A percentile compares a stretch with the other conserved stretches of the same genome.
Evolutionary conservation across 768 basidiomycete genomes (phyloP).

Genomic region (Lentinus brumalis): DNA sequence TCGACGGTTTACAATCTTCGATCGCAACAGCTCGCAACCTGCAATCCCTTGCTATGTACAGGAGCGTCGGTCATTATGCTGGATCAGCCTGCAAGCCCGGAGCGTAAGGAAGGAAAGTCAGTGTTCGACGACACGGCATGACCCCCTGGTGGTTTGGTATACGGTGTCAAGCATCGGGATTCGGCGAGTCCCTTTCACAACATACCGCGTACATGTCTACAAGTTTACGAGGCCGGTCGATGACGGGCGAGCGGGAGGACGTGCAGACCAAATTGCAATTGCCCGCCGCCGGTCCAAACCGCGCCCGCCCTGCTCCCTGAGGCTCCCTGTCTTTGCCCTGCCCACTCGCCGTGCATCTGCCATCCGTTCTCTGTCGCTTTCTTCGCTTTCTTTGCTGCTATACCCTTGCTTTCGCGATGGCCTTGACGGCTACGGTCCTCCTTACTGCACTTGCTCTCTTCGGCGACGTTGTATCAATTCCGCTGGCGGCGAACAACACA

Average conservation of each 20-base stretch:
- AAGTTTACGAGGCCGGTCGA: not conserved
- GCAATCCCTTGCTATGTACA: no score
- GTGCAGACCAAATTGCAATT: not conserved
- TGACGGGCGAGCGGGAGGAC: not conserved
- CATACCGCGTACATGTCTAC: not conserved
- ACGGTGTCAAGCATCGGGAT: no score
- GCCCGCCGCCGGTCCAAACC: not conserved
- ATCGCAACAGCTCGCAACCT: no score
- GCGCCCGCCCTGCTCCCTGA: not conserved
- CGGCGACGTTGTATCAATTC: constrained; percentile 6
- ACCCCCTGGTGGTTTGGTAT: no score
- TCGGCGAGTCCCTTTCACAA: no score
- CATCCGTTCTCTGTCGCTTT: not conserved
- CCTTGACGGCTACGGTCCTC: constrained; percentile 19
- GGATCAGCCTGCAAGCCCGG: no score
- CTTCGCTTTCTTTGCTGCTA: not conserved
- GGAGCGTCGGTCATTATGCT: no score
- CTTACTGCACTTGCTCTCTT: constrained; percentile 9
- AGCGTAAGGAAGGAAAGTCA: no score
- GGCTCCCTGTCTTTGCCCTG: not conserved
- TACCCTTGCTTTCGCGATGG: constrained; percentile 13
- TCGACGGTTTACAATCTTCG: not conserved
- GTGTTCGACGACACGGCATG: no score
- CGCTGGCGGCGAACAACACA: constrained; percentile 2
- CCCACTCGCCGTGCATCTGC: not conserved